phyloP scores from a whole-genome alignment of 768 basidiomycete species.

The Tricholoma furcatifolium region DNA sequence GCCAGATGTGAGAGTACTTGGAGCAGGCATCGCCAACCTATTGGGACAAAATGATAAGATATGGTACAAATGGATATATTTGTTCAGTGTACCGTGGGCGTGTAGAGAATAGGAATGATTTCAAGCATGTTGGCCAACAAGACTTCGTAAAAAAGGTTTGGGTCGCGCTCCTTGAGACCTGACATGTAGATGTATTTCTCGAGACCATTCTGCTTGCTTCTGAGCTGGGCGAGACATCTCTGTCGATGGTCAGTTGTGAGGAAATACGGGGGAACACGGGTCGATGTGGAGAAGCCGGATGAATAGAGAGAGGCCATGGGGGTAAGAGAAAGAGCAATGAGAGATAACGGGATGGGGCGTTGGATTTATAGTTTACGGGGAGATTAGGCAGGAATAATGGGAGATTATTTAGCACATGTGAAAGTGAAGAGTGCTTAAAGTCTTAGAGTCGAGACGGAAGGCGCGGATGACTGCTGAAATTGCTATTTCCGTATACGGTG shows the following conservation, averaged over 20 bases:
- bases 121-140: conserved; percentile 62
- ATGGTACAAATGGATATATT: not conserved
- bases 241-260: conserved; percentile 49
- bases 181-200: conserved; percentile 75
- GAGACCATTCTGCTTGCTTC: conserved; percentile 52
- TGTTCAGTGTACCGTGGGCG: conserved; percentile 54
- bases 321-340: not conserved
- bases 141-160: conserved; percentile 65
- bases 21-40: conserved; percentile 72
- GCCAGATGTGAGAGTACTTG: conserved; percentile 69
- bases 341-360: not conserved
- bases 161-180: conserved; percentile 60
- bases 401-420: conserved; percentile 24
- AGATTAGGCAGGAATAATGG: not conserved
- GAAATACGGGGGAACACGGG: conserved; percentile 47
- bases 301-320: conserved; percentile 4
- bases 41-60: conserved; percentile 14
- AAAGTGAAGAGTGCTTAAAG: conserved; percentile 23
- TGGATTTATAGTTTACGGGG: conserved; percentile 7
- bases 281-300: conserved; percentile 12
- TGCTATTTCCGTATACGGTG: conserved; percentile 31
- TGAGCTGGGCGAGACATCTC: conserved; percentile 56
- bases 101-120: conserved; percentile 71
- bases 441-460: conserved; percentile 24
- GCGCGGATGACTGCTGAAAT: conserved; percentile 19